phyloP scores from a whole-genome alignment of 345 rosid genomes.

The Brassica carinata region DNA sequence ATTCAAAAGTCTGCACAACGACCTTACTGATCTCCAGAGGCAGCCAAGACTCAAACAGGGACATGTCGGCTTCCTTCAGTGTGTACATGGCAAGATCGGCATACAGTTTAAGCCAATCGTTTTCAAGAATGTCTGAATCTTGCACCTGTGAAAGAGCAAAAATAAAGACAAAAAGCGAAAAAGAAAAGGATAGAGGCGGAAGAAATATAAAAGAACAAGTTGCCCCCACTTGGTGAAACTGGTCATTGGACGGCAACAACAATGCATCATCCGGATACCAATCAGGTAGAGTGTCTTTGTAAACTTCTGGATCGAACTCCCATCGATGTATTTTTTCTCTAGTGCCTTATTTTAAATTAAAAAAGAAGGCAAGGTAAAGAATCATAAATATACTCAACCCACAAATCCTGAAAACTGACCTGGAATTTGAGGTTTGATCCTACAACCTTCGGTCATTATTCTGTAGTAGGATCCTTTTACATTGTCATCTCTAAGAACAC shows the following conservation, averaged over 20 bases:
- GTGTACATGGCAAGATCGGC: neutral
- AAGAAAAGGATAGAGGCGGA: neutral
- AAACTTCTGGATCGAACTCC: neutral
- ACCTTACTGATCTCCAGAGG: neutral
- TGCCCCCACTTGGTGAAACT: neutral
- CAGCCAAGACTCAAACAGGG: neutral
- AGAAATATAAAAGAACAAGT: neutral
- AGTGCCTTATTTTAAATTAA: neutral
- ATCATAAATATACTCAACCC: neutral
- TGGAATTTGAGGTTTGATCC: neutral
- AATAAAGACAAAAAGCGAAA: neutral
- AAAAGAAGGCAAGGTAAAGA: no score
- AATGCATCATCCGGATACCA: neutral
- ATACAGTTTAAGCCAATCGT: neutral
- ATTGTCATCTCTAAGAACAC: neutral
- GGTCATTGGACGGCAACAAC: neutral
- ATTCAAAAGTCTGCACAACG: neutral
- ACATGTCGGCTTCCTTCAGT: neutral
- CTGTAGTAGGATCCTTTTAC: neutral
- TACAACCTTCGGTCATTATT: neutral
- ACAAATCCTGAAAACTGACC: neutral
- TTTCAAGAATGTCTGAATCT: neutral
- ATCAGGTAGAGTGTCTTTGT: neutral
- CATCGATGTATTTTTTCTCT: neutral
- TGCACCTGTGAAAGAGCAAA: neutral